phyloP scores from a whole-genome alignment of 228 moss, liverwort and hornwort genomes.

The Sphagnum fallax region DNA sequence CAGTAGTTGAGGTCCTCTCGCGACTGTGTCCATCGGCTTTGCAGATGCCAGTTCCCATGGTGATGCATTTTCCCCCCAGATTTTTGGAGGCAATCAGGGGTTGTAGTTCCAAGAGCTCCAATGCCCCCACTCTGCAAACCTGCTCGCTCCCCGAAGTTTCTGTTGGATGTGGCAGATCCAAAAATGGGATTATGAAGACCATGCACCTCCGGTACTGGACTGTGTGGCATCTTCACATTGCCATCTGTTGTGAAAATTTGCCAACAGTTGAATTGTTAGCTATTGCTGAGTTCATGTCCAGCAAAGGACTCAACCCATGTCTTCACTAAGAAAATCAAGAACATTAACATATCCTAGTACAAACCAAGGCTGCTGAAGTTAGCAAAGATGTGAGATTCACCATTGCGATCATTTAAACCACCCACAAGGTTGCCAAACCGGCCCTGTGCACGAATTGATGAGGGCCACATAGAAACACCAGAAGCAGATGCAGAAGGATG shows the following conservation, averaged over 20 bases:
- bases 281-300: neutral
- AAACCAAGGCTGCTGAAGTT: neutral
- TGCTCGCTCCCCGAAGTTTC: conserved; percentile 40
- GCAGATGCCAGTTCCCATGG: conserved; percentile 54
- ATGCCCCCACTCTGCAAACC: conserved; percentile 33
- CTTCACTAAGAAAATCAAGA: neutral
- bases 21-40: conserved; percentile 79
- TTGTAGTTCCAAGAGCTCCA: conserved; percentile 40
- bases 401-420: conserved; percentile 39
- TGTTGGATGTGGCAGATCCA: conserved; percentile 51
- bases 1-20: conserved; percentile 80
- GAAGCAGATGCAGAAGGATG: conserved; percentile 28
- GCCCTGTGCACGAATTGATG: conserved; percentile 41
- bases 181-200: conserved; percentile 66
- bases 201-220: conserved; percentile 62
- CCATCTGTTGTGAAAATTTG: conserved; percentile 45
- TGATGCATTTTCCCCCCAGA: conserved; percentile 54
- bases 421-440: conserved; percentile 35
- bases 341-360: neutral
- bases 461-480: conserved; percentile 53
- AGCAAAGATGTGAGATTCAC: conserved; percentile 26
- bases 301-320: neutral
- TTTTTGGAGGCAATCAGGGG: conserved; percentile 46
- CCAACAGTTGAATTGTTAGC: neutral
- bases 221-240: conserved; percentile 76